A percentile compares a stretch with the other conserved stretches of the same genome.
Conservation (phyloP, 75 land plant species). For the Picea glauca region DNA sequence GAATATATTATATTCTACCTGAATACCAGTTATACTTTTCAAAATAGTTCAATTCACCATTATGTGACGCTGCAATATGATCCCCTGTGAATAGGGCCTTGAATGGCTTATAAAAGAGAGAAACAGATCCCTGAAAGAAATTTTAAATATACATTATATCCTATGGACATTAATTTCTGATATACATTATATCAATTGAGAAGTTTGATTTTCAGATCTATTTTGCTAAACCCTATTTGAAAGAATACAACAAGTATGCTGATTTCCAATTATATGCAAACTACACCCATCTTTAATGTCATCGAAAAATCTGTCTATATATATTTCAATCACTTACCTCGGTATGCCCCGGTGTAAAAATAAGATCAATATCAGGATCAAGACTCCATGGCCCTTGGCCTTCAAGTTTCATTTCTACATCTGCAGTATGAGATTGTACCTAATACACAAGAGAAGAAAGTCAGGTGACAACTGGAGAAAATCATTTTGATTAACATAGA, state of each 20-base stretch:
- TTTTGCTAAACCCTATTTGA: not conserved
- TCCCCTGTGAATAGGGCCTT: slow-evolving; percentile 73
- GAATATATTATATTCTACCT: slow-evolving; percentile 20
- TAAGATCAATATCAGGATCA: slow-evolving; percentile 54
- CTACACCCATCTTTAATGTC: not conserved
- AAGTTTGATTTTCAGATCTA: not conserved
- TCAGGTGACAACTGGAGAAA: too few species aligned
- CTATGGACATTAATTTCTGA: not conserved
- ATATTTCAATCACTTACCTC: slow-evolving; percentile 31
- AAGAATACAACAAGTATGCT: not conserved
- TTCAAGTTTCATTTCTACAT: slow-evolving; percentile 66
- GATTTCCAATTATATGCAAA: not conserved
- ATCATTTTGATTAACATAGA: too few species aligned
- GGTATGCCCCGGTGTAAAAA: slow-evolving; percentile 80
- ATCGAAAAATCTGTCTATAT: not conserved
- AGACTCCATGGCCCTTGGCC: slow-evolving; percentile 80
- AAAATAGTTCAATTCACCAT: slow-evolving; percentile 17
- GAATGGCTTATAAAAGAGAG: slow-evolving; percentile 56
- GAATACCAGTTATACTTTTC: slow-evolving; percentile 39
- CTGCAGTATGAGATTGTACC: slow-evolving; percentile 47
- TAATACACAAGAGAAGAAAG: slow-evolving; percentile 6
- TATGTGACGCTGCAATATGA: slow-evolving; percentile 35
- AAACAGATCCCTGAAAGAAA: slow-evolving; percentile 59
- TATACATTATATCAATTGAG: not conserved
- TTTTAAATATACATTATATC: not conserved